Evolutionary conservation across 306 rosid species (phyloP), one percentile per base, ranked within the genome.

Genomic region (Sesbania bispinosa): DNA sequence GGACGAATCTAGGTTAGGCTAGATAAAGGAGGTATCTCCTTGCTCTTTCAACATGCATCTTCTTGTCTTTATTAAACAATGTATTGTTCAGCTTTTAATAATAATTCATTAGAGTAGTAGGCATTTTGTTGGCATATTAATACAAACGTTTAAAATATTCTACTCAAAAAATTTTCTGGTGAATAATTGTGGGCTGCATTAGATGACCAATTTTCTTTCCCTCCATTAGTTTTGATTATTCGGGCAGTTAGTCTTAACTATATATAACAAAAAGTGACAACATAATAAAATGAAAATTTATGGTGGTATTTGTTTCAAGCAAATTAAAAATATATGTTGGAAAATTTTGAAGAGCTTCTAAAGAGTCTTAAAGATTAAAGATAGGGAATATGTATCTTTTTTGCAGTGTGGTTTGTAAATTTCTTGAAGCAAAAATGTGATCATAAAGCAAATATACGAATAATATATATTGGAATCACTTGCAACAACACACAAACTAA

Each of bases 391-490:
- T 59, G 68, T 62, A 55, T 30, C 71, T 71, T 51, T 15, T 42
- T 73, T 60, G 8, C 62, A 58, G 53, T 59, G 76, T 73, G 36
- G 32, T 55, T 66, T 75, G 71, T 71, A 74, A 38, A 73, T 85
- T 79, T 77, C 47, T 77, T 59, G 71, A 73, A 41, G 77, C 70
- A 38, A 45, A 72, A 50, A 69, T 59, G 19, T 42, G 73, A n/a
- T n/a, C n/a, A 79, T 62, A 79, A 77, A 85, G 81, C 69, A 69
- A 39, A 21, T 74, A 33, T 74, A 46, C 51, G 50, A 64, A 69
- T 39, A 65, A 71, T 60, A 55, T 54, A 7, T 33, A 45, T 21
- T 80, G 73, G 86, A 83, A 88, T 85, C 88, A 42, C 77, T 77
- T 79, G 51, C 53, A 64, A 51, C 47, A 64, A 43, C 20, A 61